Percentiles rank a stretch among this genome's conserved stretches.
These are phyloP conservation scores for Phaseolus lunatus DNA, from an alignment of 306 rosid species.

Conservation along the genomic window DNA sequence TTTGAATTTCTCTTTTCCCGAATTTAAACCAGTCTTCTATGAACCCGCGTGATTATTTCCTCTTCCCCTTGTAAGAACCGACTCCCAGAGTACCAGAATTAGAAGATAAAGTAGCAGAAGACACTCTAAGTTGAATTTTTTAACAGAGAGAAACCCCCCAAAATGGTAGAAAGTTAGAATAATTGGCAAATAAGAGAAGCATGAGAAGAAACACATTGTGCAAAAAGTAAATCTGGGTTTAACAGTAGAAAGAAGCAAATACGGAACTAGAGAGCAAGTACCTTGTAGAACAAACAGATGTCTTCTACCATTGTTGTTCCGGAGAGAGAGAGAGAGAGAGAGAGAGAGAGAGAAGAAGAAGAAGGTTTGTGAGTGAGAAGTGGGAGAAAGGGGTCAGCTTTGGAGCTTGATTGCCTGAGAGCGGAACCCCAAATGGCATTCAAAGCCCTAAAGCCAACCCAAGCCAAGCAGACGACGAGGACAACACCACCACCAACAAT, in stretches of 20 bases:
- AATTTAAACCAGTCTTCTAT: slow-evolving; percentile 21
- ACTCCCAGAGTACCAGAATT: slow-evolving; percentile 18
- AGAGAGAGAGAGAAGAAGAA: slow-evolving; percentile 9
- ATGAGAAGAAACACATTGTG: slow-evolving; percentile 38
- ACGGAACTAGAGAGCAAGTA: slow-evolving; percentile 39
- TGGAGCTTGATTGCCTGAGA: slow-evolving; percentile 41
- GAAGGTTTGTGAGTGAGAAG: not conserved
- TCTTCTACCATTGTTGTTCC: slow-evolving; percentile 68
- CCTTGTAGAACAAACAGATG: slow-evolving; percentile 78
- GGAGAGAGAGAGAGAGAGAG: slow-evolving; percentile 5
- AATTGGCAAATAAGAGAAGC: not conserved
- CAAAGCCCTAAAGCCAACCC: slow-evolving; percentile 30
- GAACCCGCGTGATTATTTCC: slow-evolving; percentile 37
- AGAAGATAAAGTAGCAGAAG: slow-evolving; percentile 5
- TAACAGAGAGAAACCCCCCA: not conserved
- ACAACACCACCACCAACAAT: slow-evolving; percentile 6
- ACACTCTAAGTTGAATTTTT: slow-evolving; percentile 1
- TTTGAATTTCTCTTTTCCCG: slow-evolving; percentile 14
- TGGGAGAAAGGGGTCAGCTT: slow-evolving; percentile 41
- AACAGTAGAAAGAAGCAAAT: not conserved
- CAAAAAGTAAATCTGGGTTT: not conserved
- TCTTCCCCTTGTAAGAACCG: not conserved
- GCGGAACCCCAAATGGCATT: slow-evolving; percentile 41
- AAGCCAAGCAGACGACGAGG: slow-evolving; percentile 15
- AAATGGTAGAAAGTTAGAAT: slow-evolving; percentile 24